Evolutionary conservation across 805 yeast genomes (phyloP), one percentile per base, ranked within the genome.

Genomic region (Yarrowia osloensis): DNA sequence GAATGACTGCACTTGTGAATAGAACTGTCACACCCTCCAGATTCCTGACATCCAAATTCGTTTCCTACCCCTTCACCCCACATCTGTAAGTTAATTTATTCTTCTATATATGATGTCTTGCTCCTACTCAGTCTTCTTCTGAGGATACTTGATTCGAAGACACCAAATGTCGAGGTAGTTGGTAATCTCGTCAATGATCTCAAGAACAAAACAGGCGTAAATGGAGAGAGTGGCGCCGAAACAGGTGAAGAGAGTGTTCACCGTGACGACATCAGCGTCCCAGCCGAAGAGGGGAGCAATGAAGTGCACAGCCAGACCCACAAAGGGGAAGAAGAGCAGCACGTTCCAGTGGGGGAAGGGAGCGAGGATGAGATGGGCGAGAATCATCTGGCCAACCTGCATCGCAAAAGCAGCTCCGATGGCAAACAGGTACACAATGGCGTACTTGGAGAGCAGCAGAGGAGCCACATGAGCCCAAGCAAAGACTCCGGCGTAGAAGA

Each of bases 351-450:
- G 78, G 57, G 98, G 98, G 81, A 90, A 92, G 3, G 77, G 74
- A 75, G 90, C 96, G 62, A 83, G 78, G 0, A 97, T 90, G 71
- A 94, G 84, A 76, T 93, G 98, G 2, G 91, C 93, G 67, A 88
- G 81, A 73, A 93, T 93, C 70, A 93, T 91, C 74, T 95, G 85
- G 4, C 98, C 98, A n/a, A 94, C 98, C 3, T 86, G 81, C 73
- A 90, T 88, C 0, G 98, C 97, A 71, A 89, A 78, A 0, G 89
- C 82, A 22, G 87, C 81, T 0, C 97, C 97, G 71, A 90, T 84
- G 15, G 91, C 84, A 55, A 89, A 74, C 24, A 87, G 79, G 70
- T 88, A 81, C 19, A 96, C 88, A 40, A 89, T 75, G 5, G 74
- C 70, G 47, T 72, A 73, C 31, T 77, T 69, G 46, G 67, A 50